phyloP scores from a whole-genome alignment of 1,139 yeast genomes.

The Dujonia santamariae region DNA sequence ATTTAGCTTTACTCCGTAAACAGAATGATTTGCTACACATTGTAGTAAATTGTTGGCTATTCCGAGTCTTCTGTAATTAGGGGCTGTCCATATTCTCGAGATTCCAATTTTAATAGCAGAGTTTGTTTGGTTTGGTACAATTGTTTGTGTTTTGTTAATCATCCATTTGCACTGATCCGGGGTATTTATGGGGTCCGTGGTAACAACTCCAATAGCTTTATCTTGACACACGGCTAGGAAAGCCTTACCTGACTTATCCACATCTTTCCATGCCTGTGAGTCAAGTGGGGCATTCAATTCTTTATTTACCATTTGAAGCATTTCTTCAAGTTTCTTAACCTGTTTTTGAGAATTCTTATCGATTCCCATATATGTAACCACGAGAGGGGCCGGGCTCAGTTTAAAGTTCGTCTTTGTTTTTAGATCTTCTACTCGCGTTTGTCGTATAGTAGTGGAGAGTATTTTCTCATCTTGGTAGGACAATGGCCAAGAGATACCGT shows the following conservation, averaged over 20 bases:
- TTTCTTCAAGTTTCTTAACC: conserved; percentile 17
- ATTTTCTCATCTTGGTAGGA: neutral
- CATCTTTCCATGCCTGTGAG: conserved; percentile 42
- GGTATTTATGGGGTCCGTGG: conserved; percentile 35
- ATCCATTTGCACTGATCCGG: conserved; percentile 44
- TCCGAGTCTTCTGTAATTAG: conserved; percentile 49
- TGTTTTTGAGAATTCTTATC: conserved; percentile 11
- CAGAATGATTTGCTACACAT: conserved; percentile 34
- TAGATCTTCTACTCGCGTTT: too few species aligned
- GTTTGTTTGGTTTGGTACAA: conserved; percentile 36
- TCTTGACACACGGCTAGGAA: conserved; percentile 40
- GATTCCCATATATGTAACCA: conserved; percentile 10
- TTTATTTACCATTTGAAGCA: conserved; percentile 50
- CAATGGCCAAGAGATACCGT: conserved; percentile 45
- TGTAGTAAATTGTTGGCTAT: conserved; percentile 45
- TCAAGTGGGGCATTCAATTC: conserved; percentile 60
- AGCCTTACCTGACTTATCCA: conserved; percentile 32
- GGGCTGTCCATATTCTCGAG: conserved; percentile 64
- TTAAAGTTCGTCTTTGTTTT: too few species aligned
- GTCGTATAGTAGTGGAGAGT: neutral
- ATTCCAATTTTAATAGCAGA: conserved; percentile 45
- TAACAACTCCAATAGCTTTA: conserved; percentile 52
- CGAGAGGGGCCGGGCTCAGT: neutral
- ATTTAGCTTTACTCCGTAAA: conserved; percentile 50
- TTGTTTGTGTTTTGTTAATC: conserved; percentile 30